Percentiles rank a stretch among this genome's conserved stretches.
Evolutionary conservation across 257 asterid species (phyloP).

Genomic region (Gentiana straminea): DNA sequence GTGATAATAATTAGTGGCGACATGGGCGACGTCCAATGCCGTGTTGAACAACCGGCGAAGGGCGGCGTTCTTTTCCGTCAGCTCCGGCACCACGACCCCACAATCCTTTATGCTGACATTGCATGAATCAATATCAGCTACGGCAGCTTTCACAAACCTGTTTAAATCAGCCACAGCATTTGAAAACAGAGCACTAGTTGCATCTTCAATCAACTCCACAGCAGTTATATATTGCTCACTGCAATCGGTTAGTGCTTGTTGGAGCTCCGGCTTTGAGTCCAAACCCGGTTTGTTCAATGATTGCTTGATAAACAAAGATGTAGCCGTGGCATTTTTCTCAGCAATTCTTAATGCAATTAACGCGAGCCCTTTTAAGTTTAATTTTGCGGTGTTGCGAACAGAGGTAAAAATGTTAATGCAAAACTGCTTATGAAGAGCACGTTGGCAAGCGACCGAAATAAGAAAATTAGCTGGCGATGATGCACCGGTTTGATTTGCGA

Average conservation of each 20-base stretch:
- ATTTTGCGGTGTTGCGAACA: conserved; percentile 4
- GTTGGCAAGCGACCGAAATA: conserved; percentile 11
- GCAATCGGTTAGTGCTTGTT: conserved; percentile 40
- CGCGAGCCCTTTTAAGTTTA: conserved; percentile 17
- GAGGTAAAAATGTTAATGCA: conserved; percentile 9
- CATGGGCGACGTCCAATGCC: conserved; percentile 10
- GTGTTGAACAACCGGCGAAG: conserved; percentile 9
- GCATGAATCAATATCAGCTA: conserved; percentile 23
- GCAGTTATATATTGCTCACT: conserved; percentile 32
- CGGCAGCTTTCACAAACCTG: conserved; percentile 25
- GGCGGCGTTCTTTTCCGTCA: conserved; percentile 1
- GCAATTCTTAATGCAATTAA: conserved; percentile 12
- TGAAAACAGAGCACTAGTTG: conserved; percentile 13
- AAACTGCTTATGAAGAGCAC: background rate
- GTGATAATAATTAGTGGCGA: background rate
- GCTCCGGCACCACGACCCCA: background rate
- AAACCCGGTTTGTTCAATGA: background rate
- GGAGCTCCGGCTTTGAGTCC: background rate
- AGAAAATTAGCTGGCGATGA: background rate
- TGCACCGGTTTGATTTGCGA: background rate
- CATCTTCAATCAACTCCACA: conserved; percentile 50
- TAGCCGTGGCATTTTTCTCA: conserved; percentile 12
- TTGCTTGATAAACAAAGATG: conserved; percentile 7
- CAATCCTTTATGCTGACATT: conserved; percentile 10
- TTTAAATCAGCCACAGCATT: conserved; percentile 19